phyloP scores from a whole-genome alignment of 805 yeast species.

The Metschnikowia lochheadii region DNA sequence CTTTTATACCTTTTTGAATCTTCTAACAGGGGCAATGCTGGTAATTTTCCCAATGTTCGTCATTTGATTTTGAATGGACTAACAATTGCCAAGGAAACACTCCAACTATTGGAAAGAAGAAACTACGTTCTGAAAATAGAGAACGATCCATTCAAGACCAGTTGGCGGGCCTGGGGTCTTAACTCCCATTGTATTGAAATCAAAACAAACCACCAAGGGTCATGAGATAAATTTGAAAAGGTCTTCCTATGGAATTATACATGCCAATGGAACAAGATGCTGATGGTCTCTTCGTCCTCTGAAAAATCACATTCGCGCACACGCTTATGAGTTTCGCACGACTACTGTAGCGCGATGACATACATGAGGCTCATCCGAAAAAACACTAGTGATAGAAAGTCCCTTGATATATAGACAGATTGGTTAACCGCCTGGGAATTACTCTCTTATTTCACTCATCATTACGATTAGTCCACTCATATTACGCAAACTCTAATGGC shows the following conservation, averaged over 20 bases:
- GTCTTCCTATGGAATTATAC: too few species aligned
- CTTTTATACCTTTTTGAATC: conserved; percentile 28
- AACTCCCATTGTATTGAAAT: conserved; percentile 21
- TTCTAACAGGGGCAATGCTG: conserved; percentile 4
- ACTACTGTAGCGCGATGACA: conserved; percentile 9
- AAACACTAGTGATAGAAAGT: not conserved
- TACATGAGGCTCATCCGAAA: conserved; percentile 1
- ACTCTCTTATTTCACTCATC: not conserved
- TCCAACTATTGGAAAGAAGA: conserved; percentile 17
- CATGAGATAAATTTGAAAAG: not conserved
- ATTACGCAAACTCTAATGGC: conserved; percentile 19
- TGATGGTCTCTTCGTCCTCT: not conserved
- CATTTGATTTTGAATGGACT: conserved; percentile 30
- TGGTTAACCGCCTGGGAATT: not conserved
- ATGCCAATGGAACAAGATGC: not conserved
- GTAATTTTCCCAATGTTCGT: conserved; percentile 2
- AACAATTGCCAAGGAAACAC: conserved; percentile 27
- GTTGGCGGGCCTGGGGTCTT: conserved; percentile 36
- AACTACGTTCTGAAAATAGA: conserved; percentile 19
- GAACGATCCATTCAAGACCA: conserved; percentile 23
- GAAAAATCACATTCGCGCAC: not conserved
- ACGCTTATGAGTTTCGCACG: conserved; percentile 10
- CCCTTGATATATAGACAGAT: not conserved
- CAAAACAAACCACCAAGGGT: not conserved
- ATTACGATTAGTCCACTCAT: not conserved